These are phyloP conservation scores for Alternaria infectoria DNA, from an alignment of 2,329 filamentous ascomycete species.

Conservation along the genomic window DNA sequence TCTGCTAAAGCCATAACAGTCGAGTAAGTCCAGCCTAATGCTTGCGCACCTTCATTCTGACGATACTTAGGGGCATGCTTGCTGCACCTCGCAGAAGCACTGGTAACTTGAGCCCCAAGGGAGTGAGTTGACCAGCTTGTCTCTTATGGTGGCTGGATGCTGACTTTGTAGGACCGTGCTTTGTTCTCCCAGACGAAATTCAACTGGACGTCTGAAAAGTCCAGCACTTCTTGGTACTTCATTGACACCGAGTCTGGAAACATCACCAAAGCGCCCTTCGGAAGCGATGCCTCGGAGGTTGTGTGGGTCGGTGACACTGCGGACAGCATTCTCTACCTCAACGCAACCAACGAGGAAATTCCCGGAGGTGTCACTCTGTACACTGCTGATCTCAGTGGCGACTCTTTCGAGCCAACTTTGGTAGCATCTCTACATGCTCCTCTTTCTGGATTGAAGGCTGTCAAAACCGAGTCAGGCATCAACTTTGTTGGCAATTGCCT, in stretches of 20 bases:
- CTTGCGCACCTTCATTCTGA: neutral
- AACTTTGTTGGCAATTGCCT: constrained; percentile 62
- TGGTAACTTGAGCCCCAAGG: constrained; percentile 41
- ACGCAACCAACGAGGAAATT: constrained; percentile 65
- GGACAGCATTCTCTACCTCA: constrained; percentile 67
- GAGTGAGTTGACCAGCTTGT: constrained; percentile 24
- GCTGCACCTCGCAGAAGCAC: constrained; percentile 42
- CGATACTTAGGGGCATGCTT: constrained; percentile 21
- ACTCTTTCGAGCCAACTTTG: constrained; percentile 35
- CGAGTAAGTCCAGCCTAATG: constrained; percentile 25
- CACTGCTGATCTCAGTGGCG: constrained; percentile 38
- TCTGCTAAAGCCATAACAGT: constrained; percentile 34
- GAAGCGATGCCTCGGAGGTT: constrained; percentile 40
- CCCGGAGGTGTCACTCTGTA: constrained; percentile 45
- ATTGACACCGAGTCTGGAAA: constrained; percentile 40
- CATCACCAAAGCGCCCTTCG: constrained; percentile 41
- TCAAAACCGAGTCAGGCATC: constrained; percentile 48
- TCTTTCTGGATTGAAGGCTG: constrained; percentile 58
- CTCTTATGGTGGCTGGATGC: neutral
- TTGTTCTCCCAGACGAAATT: constrained; percentile 44
- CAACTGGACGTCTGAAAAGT: constrained; percentile 45
- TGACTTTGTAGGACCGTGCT: constrained; percentile 36
- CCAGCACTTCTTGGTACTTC: constrained; percentile 57
- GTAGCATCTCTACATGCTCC: constrained; percentile 53
- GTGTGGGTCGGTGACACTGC: constrained; percentile 43